These are phyloP conservation scores for Barnettozyma salicaria DNA, from an alignment of 805 yeast genomes.

Conservation along the genomic window DNA sequence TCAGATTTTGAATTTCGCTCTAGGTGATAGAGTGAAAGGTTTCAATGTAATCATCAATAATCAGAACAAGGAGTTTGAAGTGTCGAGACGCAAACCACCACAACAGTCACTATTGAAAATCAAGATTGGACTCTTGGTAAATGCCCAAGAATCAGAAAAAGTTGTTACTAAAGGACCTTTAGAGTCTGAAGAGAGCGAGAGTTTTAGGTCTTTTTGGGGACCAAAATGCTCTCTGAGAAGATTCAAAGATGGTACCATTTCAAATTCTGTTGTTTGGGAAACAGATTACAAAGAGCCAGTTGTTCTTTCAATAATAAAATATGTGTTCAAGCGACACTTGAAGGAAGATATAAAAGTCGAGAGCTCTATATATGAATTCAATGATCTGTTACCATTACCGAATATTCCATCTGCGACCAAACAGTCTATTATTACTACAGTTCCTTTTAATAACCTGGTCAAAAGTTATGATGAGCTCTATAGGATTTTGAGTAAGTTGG, in stretches of 20 bases:
- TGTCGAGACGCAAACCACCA: conserved; percentile 48
- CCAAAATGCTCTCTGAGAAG: conserved; percentile 75
- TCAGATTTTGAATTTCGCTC: conserved; percentile 48
- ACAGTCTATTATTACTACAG: conserved; percentile 41
- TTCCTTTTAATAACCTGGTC: conserved; percentile 37
- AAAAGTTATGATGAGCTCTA: conserved; percentile 54
- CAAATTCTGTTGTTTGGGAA: conserved; percentile 87
- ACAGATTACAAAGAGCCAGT: conserved; percentile 53
- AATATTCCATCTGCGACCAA: conserved; percentile 50
- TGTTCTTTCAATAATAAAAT: conserved; percentile 56
- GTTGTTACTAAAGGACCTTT: conserved; percentile 84
- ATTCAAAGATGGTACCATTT: conserved; percentile 87
- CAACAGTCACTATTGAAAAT: conserved; percentile 28
- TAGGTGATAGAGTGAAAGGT: conserved; percentile 41
- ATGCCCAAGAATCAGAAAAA: conserved; percentile 71
- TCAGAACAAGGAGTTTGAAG: conserved; percentile 24
- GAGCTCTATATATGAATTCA: conserved; percentile 39
- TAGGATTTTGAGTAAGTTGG: conserved; percentile 43
- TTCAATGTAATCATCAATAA: conserved; percentile 30
- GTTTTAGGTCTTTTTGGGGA: conserved; percentile 89
- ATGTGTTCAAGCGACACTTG: conserved; percentile 60
- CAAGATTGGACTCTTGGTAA: conserved; percentile 59
- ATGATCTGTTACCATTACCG: conserved; percentile 51
- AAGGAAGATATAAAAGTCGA: conserved; percentile 31
- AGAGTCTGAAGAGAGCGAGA: conserved; percentile 47